Evolutionary conservation across 129 eudicot species (phyloP), one percentile per base, ranked within the genome.

Genomic region (Gnaphalium uliginosum): DNA sequence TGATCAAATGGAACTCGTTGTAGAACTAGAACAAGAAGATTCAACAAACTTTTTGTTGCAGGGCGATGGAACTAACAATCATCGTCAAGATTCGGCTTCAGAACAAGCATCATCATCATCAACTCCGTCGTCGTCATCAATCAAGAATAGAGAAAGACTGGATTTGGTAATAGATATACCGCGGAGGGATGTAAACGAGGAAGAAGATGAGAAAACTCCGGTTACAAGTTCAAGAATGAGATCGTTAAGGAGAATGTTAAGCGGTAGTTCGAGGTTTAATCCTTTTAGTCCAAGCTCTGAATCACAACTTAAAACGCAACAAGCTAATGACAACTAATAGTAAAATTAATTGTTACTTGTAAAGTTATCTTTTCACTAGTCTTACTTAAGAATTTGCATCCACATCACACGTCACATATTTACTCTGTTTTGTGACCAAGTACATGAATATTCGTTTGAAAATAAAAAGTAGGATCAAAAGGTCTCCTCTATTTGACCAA

Each of bases 91-190:
- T 68, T 22, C 33, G 13, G 15, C 32, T 37, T 68, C 57, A 5
- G 37, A 33, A 25, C 10, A 58, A 15, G 68, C 68, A 1, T 37
- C 75, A 1, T 51, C 71, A 10, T 60, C 83, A 14, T 35, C 84
- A 7, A 66, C 54, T 2, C 8, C 33, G 68, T 0, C 57, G 2
- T 35, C 39, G 8, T 33, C 48, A 41, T 41, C n/a, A 10, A 37
- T 46, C 6, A 41, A 35, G 3, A 21, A 62, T 26, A 17, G 37
- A 43, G 77, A 66, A 51, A 41, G 74, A 64, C 60, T 70, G 7
- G 76, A 78, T 63, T 68, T 85, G 83, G 86, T 82, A 41, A 86
- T 90, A 80, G 92, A 91, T 17, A 76, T 91, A 64, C 88, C 92
- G 21, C 21, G 6, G 4, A 81, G 66, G 32, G 4, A 35, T 4